A percentile compares a stretch with the other conserved stretches of the same genome.
These are phyloP conservation scores for Talaromyces sp. DNA, from an alignment of 2,329 filamentous ascomycete species.

Conservation along the genomic window DNA sequence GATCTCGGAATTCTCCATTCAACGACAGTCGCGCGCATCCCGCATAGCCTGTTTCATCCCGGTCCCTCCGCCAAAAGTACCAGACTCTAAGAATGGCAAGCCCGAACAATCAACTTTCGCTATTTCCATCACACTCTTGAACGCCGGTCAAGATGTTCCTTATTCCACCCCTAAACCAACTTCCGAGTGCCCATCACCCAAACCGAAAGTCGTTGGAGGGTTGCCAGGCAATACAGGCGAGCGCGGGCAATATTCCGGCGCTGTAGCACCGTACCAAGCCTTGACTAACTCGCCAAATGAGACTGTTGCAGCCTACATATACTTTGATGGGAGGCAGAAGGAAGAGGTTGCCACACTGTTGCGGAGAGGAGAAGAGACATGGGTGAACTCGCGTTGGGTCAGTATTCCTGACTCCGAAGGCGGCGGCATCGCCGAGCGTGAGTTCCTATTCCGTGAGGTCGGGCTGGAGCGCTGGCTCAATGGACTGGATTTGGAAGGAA, in stretches of 20 bases:
- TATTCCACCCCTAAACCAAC: slow-evolving; percentile 88
- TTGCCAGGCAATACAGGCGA: slow-evolving; percentile 59
- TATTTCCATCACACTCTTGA: slow-evolving; percentile 95
- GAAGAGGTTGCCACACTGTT: slow-evolving; percentile 96
- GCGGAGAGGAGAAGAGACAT: slow-evolving; percentile 92
- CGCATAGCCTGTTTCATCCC: slow-evolving; percentile 97
- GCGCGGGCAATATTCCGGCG: slow-evolving; percentile 57
- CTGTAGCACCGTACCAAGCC: slow-evolving; percentile 82
- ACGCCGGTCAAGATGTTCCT: slow-evolving; percentile 82
- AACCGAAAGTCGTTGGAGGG: slow-evolving; percentile 77
- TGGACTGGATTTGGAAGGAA: slow-evolving; percentile 89
- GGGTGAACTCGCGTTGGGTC: slow-evolving; percentile 98
- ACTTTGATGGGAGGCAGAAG: slow-evolving; percentile 93
- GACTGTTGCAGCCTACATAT: slow-evolving; percentile 97
- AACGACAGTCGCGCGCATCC: slow-evolving; percentile 86
- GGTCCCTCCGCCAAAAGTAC: slow-evolving; percentile 83
- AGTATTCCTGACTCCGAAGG: slow-evolving; percentile 89
- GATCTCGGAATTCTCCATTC: slow-evolving; percentile 88
- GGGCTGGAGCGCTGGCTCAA: slow-evolving; percentile 96
- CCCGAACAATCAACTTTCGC: slow-evolving; percentile 95
- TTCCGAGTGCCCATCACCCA: slow-evolving; percentile 74
- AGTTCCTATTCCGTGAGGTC: slow-evolving; percentile 96
- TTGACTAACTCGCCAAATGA: slow-evolving; percentile 93
- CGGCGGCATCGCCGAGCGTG: slow-evolving; percentile 90
- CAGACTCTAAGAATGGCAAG: slow-evolving; percentile 68